Evolutionary conservation across 225 moss, liverwort and hornwort genomes (phyloP), one percentile per base, ranked within the genome.

Genomic region (Sphagnum tenellum): DNA sequence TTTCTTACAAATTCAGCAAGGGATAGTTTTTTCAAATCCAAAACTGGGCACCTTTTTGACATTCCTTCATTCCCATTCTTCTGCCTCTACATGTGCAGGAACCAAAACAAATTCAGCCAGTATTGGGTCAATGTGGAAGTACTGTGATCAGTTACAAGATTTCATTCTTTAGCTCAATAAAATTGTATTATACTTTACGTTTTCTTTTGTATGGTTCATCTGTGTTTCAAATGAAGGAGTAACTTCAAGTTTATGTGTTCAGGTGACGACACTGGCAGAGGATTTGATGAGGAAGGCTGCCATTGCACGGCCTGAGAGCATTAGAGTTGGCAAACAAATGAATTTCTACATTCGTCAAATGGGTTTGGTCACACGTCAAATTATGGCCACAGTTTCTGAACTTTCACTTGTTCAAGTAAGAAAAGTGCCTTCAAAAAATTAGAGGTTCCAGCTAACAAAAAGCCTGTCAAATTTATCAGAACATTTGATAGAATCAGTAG

Each of bases 351-450:
- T 86, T 2, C 80, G 78, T 12, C 78, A 77, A 0, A 67, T 82
- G 71, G 68, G 85, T 10, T 5, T 70, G 2, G 67, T 91, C 46
- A 84, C 79, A 57, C 78, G 79, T 3, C 83, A 81, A 12, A 77
- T 86, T 45, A 86, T 89, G 91, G 91, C 89, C 44, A 73, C 79
- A 66, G 67, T 91, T 73, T 86, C 91, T 0, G 94, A 95, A 73
- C 78, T 95, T 2, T 91, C 91, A 0, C 88, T 95, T 46, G 72
- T 82, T 47, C 94, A 95, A 78, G 91, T 89, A 51, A 48, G 13
- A 46, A 12, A 9, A 29, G 29, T 8, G 3, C 9, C 44, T 47
- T 50, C 13, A 14, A 2, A n/a, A 9, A 48, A 9, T 46, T 46
- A 12, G 14, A 5, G 14, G 5, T 59, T 59, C 8, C 9, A 12